These are phyloP conservation scores for Penicillium expansum DNA, from an alignment of 2,329 filamentous ascomycete species.

Conservation along the genomic window DNA sequence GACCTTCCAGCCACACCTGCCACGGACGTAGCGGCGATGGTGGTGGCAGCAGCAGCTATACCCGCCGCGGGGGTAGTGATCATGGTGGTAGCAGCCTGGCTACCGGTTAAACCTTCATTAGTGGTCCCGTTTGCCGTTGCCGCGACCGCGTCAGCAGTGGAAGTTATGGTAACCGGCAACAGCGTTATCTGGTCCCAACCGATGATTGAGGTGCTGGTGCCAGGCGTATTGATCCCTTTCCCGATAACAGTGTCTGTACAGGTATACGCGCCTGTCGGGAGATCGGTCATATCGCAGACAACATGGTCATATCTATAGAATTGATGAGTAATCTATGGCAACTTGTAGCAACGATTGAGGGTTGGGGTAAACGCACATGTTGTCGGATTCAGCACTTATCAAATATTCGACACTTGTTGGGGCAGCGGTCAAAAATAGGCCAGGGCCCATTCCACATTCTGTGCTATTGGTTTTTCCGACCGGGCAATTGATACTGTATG, in stretches of 20 bases:
- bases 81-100: not conserved
- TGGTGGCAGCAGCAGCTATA: not conserved
- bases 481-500: conserved; percentile 27
- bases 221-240: conserved; percentile 13
- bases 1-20: not conserved
- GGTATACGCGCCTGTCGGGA: conserved; percentile 18
- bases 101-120: not conserved
- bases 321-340: not conserved
- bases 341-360: not conserved
- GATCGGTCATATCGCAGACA: conserved; percentile 19
- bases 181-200: conserved; percentile 8
- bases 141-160: conserved; percentile 8
- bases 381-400: conserved; percentile 2
- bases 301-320: conserved; percentile 14
- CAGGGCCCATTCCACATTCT: conserved; percentile 30
- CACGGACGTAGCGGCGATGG: not conserved
- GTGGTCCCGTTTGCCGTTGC: not conserved
- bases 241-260: conserved; percentile 19
- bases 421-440: conserved; percentile 22
- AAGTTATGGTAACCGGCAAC: conserved; percentile 25
- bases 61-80: not conserved
- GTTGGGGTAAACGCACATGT: conserved; percentile 8
- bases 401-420: conserved; percentile 13
- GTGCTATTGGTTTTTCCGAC: conserved; percentile 20
- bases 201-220: conserved; percentile 11